Base-by-base conservation (phyloP, 441 rosid species). In the Bruguiera hainesii region DNA sequence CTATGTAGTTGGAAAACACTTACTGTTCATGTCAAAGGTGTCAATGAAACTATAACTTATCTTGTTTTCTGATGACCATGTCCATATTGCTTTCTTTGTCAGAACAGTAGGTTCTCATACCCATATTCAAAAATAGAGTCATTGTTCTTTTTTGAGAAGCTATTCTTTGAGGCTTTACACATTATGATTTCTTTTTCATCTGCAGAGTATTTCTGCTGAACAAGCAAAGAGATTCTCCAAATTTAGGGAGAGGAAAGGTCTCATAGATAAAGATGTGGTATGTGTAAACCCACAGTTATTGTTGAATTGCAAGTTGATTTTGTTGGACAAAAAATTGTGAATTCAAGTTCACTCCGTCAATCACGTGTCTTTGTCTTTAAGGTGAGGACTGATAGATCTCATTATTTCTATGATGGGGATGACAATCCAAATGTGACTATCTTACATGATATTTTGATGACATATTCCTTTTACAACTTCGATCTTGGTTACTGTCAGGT, bases 401-500 rank as follows among this genome's bases (percentile, higher is more conserved):
- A 83, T 62, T 63, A 84, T 71, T 96, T 87, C 82, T 96, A 88
- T 26, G 96, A 86, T 65, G 97, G 98, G 76, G 98, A 96, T 80
- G 96, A 86, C 76, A 93, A 93, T 86, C 82, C 90, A 68, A 88
- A 96, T 65, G 89, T 93, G 79, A 80, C 77, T 76, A 76, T 73
- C 75, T 80, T 96, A 73, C 92, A 82, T 70, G 96, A 96, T 85
- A 86, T 91, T 83, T 81, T 93, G 13, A 77, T 93, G 85, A 88
- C 97, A 3, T 96, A 90, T 73, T 96, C 97, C 61, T 93, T 96
- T 81, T 96, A 93, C 82, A 93, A 93, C 70, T 96, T 96, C 56
- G 99, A 96, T 80, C 96, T 96, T 52, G 97, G 99, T 68, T 96
- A 96, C 80, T 93, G 99, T 83, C 99, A 96, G 97, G 99, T 93